Base-by-base conservation (phyloP, 805 yeast genomes). In the Lipomyces yamanashiensis region DNA sequence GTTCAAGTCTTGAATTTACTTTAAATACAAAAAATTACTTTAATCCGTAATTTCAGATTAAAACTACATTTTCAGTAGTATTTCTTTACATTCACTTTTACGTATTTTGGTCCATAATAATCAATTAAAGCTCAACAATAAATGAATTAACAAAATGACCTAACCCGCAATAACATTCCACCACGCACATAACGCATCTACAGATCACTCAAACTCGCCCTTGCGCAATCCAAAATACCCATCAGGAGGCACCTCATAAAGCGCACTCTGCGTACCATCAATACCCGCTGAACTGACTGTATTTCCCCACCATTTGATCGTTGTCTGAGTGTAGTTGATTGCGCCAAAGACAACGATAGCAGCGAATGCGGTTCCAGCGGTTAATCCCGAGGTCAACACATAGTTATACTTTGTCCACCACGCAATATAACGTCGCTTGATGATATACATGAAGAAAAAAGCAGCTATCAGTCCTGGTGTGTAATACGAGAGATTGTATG, bases 341-440 rank as follows among this genome's bases (percentile, higher is more conserved):
- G 82, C 76, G 65, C 85, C 78, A 71, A 86, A 86, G 12, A 87
- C 81, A 23, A 86, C 62, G 55, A 87, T 76, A 1, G 87, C 82
- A 36, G 87, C 82, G 67, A 85, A 79, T 0, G 90, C 90, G 15
- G 87, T 81, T 0, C 90, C 90, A 9, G 87, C 82, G 51, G 87
- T 87, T 21, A 88, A 74, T 1, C 85, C 92, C 34, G 88, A 85
- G 19, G 89, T 82, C 60, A 88, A 76, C 2, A 86, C 81, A 72
- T 85, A 87, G 72, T 86, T 87, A 74, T 87, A 88, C 74, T 87
- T 87, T 45, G 87, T 85, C 92, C 92, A 87, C 92, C 92, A 87
- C 53, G 80, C 76, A 54, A 83, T 78, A 76, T 84, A 86, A 63
- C 79, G 78, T 54, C 83, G 78, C 66, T 84, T 85, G 63, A 87